Evolutionary conservation across 768 basidiomycete species (phyloP), one percentile per base, ranked within the genome.

Genomic region (Crucibulum laeve): DNA sequence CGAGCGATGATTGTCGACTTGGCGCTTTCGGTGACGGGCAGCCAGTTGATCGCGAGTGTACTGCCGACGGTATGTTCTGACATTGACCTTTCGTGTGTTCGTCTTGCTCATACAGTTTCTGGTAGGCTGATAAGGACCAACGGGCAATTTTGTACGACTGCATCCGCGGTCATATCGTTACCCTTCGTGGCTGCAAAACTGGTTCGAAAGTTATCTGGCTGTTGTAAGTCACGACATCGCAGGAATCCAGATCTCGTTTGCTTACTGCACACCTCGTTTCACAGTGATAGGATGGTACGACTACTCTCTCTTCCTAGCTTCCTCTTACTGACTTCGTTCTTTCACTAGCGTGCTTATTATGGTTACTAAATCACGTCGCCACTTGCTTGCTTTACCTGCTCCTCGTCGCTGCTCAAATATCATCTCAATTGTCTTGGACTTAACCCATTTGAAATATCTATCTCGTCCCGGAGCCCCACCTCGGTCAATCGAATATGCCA

Each of bases 161-260:
- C 53, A 90, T 91, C 50, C 75, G 84, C 28, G 87, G 87, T 3
- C 88, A 91, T 55, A 90, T 91, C 50, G 89, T 91, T 37, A 91
- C 89, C 22, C 71, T 92, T n/a, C 79, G 90, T 26, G 90, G 90
- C 17, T 91, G 88, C 59, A 91, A 91, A 71, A 90, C 90, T 1
- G 90, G 90, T 21, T 91, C 89, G 1, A 91, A 90, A 58, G 87
- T 91, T 55, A 91, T 91, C 56, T 92, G 90, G 90, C 73, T 92
- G 39, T 92, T 92, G 72, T 77, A 56, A 42, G 69, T 69, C 21
- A 7, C 18, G 44, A n/a, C 21, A 6, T 22, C 26, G 5, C 11
- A 26, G 5, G 15, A 19, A 30, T 15, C 18, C n/a, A n/a, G 30
- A 22, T 43, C 5, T 23, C 18, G 26, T 42, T 32, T 45, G 6